phyloP scores from a whole-genome alignment of 139 green algal genomes.

The Chlorella sp. region DNA sequence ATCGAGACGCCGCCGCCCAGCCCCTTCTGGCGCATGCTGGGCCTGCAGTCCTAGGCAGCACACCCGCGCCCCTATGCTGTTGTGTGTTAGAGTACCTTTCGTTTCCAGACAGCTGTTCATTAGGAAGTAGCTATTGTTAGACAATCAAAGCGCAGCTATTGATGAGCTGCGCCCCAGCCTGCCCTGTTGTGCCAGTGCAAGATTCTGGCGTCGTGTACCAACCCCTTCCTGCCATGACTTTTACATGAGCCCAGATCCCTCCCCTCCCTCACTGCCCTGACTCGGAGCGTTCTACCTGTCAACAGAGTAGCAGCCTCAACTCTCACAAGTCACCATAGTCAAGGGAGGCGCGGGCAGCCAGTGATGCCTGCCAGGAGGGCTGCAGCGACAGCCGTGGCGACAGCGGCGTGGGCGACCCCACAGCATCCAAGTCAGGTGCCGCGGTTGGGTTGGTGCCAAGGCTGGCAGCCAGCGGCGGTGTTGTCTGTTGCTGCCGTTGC shows the following conservation, averaged over 20 bases:
- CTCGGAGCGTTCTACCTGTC: neutral
- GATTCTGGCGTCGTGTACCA: too few relatives aligned
- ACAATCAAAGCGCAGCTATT: too few relatives aligned
- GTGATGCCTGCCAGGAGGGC: conserved; percentile 6
- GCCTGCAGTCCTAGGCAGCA: neutral
- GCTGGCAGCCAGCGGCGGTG: neutral
- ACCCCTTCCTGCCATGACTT: too few relatives aligned
- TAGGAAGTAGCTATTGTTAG: too few relatives aligned
- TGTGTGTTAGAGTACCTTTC: too few relatives aligned
- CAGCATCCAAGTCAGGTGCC: neutral
- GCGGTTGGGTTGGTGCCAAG: neutral
- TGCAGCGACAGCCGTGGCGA: neutral
- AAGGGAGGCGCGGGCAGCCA: neutral
- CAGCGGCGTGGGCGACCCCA: too few relatives aligned
- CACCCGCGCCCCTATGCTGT: too few relatives aligned
- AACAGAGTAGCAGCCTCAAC: neutral
- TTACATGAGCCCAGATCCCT: neutral
- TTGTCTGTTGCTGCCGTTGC: neutral
- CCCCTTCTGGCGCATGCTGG: conserved; percentile 28
- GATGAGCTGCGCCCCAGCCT: neutral
- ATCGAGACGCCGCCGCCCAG: conserved; percentile 26
- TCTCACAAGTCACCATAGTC: conserved; percentile 23
- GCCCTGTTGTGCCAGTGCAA: neutral
- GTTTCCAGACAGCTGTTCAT: too few relatives aligned
- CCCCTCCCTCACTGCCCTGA: neutral